phyloP scores from a whole-genome alignment of 1,284 basidiomycete genomes.

The Phaffia rhodozyma region DNA sequence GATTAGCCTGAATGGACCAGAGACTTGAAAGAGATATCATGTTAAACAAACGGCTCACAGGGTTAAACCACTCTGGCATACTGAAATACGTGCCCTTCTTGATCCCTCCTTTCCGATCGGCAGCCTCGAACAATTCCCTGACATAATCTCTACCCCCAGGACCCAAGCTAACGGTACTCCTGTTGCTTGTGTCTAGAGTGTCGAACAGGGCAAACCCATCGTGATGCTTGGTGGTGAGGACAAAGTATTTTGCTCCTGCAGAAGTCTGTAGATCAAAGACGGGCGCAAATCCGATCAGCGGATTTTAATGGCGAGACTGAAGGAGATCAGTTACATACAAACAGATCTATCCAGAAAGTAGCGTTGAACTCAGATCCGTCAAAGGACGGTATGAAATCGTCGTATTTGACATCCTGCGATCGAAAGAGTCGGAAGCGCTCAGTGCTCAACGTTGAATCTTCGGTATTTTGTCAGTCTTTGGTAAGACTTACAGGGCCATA shows the following conservation, averaged over 20 bases:
- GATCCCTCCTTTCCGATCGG: conserved; percentile 28
- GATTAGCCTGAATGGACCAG: background rate
- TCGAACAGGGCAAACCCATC: conserved; percentile 44
- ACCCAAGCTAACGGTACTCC: conserved; percentile 42
- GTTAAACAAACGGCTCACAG: conserved; percentile 22
- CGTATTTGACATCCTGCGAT: conserved; percentile 41
- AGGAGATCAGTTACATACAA: conserved; percentile 30
- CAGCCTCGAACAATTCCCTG: conserved; percentile 43
- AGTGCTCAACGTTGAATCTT: background rate
- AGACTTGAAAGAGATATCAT: background rate
- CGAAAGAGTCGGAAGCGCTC: background rate
- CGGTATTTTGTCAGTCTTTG: background rate
- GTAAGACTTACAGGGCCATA: conserved; percentile 38
- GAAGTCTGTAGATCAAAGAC: conserved; percentile 11
- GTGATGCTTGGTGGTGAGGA: conserved; percentile 42
- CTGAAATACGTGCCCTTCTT: conserved; percentile 42
- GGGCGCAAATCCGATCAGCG: background rate
- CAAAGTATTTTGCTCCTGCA: conserved; percentile 52
- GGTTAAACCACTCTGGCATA: conserved; percentile 42
- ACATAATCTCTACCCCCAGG: conserved; percentile 43
- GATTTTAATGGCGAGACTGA: background rate
- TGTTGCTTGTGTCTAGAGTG: conserved; percentile 42
- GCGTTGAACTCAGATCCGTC: conserved; percentile 45
- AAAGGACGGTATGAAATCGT: conserved; percentile 48
- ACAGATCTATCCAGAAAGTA: conserved; percentile 45